These are phyloP conservation scores for Cutaneotrichosporon sp. DNA, from an alignment of 1,284 basidiomycete genomes.

Conservation along the genomic window DNA sequence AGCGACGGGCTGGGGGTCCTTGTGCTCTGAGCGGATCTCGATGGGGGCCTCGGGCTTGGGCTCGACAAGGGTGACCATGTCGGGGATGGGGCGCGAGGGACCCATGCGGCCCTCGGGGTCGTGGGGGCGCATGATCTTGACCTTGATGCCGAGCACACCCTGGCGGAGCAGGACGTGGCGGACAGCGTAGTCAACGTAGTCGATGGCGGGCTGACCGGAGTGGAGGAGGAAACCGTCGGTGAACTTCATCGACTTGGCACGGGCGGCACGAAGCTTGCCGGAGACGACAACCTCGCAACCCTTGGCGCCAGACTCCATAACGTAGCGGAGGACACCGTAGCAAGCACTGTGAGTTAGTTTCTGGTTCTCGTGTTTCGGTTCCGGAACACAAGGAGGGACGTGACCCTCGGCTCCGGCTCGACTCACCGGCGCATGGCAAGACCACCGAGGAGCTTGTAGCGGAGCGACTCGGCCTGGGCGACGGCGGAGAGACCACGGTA, in stretches of 20 bases:
- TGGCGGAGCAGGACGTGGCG: slow-evolving; percentile 98
- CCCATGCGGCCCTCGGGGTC: slow-evolving; percentile 86
- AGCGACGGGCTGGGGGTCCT: slow-evolving; percentile 38
- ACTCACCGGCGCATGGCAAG: slow-evolving; percentile 93
- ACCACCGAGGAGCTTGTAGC: slow-evolving; percentile 99
- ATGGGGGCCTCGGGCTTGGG: slow-evolving; percentile 57
- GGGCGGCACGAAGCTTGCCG: slow-evolving; percentile 98
- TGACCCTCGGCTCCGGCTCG: too few species aligned
- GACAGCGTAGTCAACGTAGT: slow-evolving; percentile 97
- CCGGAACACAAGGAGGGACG: background rate
- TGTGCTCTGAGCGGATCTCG: slow-evolving; percentile 49
- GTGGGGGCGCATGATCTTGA: slow-evolving; percentile 99
- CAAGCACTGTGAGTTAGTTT: slow-evolving; percentile 67
- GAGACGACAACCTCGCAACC: slow-evolving; percentile 99
- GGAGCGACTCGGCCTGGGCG: slow-evolving; percentile 96
- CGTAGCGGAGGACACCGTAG: slow-evolving; percentile 99
- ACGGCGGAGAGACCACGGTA: slow-evolving; percentile 98
- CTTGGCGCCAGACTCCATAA: slow-evolving; percentile 99
- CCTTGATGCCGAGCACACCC: slow-evolving; percentile 99
- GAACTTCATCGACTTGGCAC: slow-evolving; percentile 99
- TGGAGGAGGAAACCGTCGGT: slow-evolving; percentile 99
- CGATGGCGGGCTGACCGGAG: slow-evolving; percentile 95
- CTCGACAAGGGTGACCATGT: slow-evolving; percentile 87
- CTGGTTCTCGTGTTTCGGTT: background rate
- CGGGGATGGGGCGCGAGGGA: slow-evolving; percentile 90